A percentile compares a stretch with the other conserved stretches of the same genome.
Conservation (phyloP, 768 basidiomycete species). For the Russula lepida region DNA sequence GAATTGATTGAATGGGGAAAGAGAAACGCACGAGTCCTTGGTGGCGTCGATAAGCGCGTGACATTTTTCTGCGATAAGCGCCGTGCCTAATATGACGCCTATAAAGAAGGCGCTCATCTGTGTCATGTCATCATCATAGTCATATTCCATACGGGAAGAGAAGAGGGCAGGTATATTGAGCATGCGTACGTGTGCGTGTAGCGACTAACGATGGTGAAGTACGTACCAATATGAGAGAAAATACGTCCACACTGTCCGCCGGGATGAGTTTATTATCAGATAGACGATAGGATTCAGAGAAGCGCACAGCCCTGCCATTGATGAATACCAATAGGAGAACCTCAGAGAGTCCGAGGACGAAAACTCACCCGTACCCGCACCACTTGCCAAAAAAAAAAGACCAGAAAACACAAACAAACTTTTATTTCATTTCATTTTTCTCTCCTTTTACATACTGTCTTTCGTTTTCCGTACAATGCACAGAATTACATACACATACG, state of each 20-base stretch:
- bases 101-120: background rate
- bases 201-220: background rate
- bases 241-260: background rate
- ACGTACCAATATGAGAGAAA: slow-evolving; percentile 2
- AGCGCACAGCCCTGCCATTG: slow-evolving; percentile 1
- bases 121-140: too few relatives aligned
- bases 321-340: background rate
- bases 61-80: background rate
- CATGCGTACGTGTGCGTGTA: background rate
- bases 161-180: background rate
- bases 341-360: background rate
- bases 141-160: background rate
- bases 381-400: background rate
- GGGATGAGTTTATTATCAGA: background rate
- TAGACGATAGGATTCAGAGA: background rate
- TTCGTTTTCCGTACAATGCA: slow-evolving; percentile 1
- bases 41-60: background rate
- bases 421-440: background rate
- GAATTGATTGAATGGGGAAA: too few relatives aligned
- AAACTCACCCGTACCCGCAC: background rate
- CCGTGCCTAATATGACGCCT: background rate
- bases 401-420: background rate
- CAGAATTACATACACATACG: slow-evolving; percentile 16
- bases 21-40: background rate
- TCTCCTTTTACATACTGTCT: background rate